phyloP scores from a whole-genome alignment of 495 filamentous ascomycete genomes.

The Monascus purpureus region DNA sequence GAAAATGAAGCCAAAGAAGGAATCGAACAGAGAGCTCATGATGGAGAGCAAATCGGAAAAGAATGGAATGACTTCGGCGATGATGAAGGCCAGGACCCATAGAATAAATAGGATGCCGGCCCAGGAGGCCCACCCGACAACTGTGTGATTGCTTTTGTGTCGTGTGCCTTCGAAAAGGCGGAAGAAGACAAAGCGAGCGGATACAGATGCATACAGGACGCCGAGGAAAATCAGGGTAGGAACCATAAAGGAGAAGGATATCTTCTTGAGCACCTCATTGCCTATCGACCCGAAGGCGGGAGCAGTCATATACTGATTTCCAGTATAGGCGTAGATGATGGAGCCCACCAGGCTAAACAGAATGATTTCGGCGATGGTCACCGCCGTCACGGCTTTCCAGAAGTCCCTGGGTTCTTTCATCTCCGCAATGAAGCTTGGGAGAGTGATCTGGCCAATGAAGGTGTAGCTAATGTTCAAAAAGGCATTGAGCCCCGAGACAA shows the following conservation, averaged over 20 bases:
- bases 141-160: constrained; percentile 64
- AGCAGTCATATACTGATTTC: constrained; percentile 66
- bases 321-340: constrained; percentile 68
- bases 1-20: constrained; percentile 90
- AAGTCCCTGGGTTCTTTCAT: constrained; percentile 81
- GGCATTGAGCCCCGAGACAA: constrained; percentile 63
- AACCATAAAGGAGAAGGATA: constrained; percentile 85
- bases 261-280: constrained; percentile 59
- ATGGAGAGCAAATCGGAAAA: constrained; percentile 71
- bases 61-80: constrained; percentile 83
- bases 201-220: constrained; percentile 77
- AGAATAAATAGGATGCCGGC: constrained; percentile 54
- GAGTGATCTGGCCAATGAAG: constrained; percentile 84
- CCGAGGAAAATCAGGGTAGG: constrained; percentile 83
- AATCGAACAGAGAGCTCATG: constrained; percentile 84
- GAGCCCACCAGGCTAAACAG: constrained; percentile 65
- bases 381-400: constrained; percentile 76
- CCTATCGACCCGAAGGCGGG: constrained; percentile 73
- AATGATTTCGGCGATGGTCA: constrained; percentile 73
- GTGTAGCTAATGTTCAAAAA: constrained; percentile 88
- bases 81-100: constrained; percentile 69
- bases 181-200: constrained; percentile 79
- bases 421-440: constrained; percentile 84
- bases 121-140: constrained; percentile 73
- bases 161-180: constrained; percentile 61